Conservation (phyloP, 1,284 basidiomycete species). For the Trichosporon sp. region DNA sequence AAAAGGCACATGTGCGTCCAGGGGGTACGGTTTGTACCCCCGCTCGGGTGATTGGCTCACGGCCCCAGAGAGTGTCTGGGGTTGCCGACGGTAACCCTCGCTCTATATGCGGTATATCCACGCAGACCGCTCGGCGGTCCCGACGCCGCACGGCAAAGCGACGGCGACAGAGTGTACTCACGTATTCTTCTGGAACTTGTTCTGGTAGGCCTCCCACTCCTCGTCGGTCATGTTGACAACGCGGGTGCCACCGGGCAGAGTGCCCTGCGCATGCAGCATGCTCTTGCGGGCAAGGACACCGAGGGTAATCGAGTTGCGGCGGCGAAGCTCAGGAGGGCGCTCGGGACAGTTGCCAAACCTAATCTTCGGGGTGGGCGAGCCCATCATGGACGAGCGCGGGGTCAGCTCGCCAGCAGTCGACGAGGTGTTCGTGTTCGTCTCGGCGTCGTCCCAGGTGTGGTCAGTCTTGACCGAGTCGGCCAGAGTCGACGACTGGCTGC, state of each 20-base stretch:
- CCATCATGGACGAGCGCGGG: conserved; percentile 8
- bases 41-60: not conserved
- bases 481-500: conserved; percentile 2
- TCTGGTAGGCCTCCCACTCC: conserved; percentile 46
- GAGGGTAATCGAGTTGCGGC: conserved; percentile 44
- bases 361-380: conserved; percentile 12
- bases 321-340: conserved; percentile 38
- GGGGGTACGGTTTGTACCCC: not conserved
- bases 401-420: conserved; percentile 2
- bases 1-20: not conserved
- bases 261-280: conserved; percentile 37
- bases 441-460: not conserved
- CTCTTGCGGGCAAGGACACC: conserved; percentile 43
- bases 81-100: not conserved
- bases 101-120: not conserved
- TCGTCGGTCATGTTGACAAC: conserved; percentile 43
- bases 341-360: conserved; percentile 20
- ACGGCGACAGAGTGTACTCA: conserved; percentile 21
- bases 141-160: not conserved
- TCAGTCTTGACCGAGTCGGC: not conserved
- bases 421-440: not conserved
- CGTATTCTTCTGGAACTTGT: conserved; percentile 27
- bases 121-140: not conserved
- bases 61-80: not conserved
- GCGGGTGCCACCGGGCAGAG: conserved; percentile 7